Base-by-base conservation (phyloP, 257 asterid species). In the Przewalskia tangutica region DNA sequence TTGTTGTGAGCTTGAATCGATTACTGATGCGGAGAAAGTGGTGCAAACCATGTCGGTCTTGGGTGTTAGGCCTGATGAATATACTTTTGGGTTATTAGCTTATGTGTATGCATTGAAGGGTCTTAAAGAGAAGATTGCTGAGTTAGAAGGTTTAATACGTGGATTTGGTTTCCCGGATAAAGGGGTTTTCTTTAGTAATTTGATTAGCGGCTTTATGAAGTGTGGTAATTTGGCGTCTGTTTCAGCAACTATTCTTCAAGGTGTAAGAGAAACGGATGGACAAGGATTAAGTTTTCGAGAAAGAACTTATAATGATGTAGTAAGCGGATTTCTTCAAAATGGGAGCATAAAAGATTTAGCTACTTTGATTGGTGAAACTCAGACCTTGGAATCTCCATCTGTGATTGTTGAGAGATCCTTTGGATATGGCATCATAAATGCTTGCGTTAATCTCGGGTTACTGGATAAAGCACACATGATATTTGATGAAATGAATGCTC, bases 51-150 rank as follows among this genome's bases (percentile, higher is more conserved):
- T 96, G 98, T 91, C 98, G 13, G 82, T 88, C 62, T 85, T 96
- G 85, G 97, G 97, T 13, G 79, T 93, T 85, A 90, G 88, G 91
- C 99, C 99, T 4, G 94, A 96, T 81, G 89, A 86, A 51, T 77
- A 1, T 68, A 96, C 91, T 71, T 88, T 94, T 56, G 97, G 99
- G 56, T 89, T 88, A 48, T 95, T 96, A 64, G 97, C 93, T 51
- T 91, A 91, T 88, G 83, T 96, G 82, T 94, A 96, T 77, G 98
- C 99, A 1, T 77, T 88, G 63, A 91, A 93, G 90, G 97, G 98
- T 85, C 85, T 91, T 60, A 58, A 77, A 59, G 90, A 85, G 82
- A 94, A 92, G 82, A 93, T 94, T 77, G 23, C 56, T 34, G 98
- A 92, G 70, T 87, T 93, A 84, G 97, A 96, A 86, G 87, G 55